These are phyloP conservation scores for Coffea canephora DNA, from an alignment of 257 asterid species.

Conservation along the genomic window DNA sequence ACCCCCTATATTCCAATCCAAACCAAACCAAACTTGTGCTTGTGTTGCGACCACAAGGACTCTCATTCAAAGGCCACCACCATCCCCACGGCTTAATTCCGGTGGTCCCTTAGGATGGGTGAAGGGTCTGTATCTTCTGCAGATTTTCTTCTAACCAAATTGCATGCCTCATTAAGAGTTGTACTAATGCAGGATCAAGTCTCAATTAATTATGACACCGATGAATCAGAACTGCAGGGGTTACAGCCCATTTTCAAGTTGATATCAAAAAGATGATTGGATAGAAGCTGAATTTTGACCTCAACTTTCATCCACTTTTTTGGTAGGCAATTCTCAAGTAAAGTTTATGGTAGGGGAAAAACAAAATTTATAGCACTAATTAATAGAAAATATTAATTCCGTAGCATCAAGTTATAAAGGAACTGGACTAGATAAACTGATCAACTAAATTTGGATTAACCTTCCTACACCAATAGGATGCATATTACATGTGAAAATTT, in stretches of 20 bases:
- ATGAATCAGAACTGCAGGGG: background rate
- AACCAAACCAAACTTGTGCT: background rate
- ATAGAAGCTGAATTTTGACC: background rate
- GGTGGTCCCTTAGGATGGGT: slow-evolving; percentile 2
- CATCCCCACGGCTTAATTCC: slow-evolving; percentile 1
- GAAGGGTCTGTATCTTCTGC: background rate
- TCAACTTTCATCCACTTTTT: background rate
- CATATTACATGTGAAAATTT: no score
- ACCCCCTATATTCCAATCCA: background rate
- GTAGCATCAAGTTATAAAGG: background rate
- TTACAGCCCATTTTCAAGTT: background rate
- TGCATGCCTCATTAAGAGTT: background rate
- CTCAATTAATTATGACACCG: background rate
- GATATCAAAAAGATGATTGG: background rate
- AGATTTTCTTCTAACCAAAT: background rate
- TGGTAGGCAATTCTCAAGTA: background rate
- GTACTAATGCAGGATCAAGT: background rate
- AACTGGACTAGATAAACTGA: background rate
- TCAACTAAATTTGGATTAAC: no score
- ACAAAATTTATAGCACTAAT: no score
- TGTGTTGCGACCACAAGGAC: background rate
- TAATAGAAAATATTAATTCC: background rate
- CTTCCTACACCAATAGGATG: no score
- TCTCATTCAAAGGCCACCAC: slow-evolving; percentile 4
- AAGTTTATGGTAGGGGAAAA: background rate